These are phyloP conservation scores for Bipolaris gigantea DNA, from an alignment of 2,329 filamentous ascomycete genomes.

Conservation along the genomic window DNA sequence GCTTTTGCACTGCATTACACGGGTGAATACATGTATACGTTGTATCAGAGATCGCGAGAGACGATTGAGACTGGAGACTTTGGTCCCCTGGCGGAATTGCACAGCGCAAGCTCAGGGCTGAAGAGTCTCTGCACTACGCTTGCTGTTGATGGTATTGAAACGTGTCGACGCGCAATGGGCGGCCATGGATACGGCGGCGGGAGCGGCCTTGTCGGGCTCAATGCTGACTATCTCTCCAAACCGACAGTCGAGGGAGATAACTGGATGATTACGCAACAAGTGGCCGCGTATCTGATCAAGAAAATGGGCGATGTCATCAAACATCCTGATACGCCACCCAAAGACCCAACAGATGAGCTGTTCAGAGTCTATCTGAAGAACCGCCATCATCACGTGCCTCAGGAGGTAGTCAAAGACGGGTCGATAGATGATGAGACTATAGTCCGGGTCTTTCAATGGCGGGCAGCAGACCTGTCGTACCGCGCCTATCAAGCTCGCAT, in stretches of 20 bases:
- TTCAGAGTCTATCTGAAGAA: constrained; percentile 48
- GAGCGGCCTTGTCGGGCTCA: constrained; percentile 56
- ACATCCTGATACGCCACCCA: constrained; percentile 34
- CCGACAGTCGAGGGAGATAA: constrained; percentile 61
- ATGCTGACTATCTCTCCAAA: constrained; percentile 56
- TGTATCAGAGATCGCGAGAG: constrained; percentile 51
- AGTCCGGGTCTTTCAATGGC: constrained; percentile 51
- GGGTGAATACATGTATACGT: constrained; percentile 54
- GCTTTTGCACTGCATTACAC: constrained; percentile 55
- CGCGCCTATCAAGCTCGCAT: constrained; percentile 50
- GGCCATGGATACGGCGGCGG: constrained; percentile 58
- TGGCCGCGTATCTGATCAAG: constrained; percentile 56
- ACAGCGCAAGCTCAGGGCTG: constrained; percentile 57
- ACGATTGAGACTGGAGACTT: constrained; percentile 56
- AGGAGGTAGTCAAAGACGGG: constrained; percentile 32
- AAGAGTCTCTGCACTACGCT: constrained; percentile 58
- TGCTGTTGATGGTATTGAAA: constrained; percentile 58
- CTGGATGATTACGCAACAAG: constrained; percentile 61
- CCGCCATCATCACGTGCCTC: constrained; percentile 30
- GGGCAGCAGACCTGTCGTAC: constrained; percentile 49
- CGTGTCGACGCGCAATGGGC: constrained; percentile 56
- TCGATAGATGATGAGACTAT: constrained; percentile 45
- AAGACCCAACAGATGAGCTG: constrained; percentile 47
- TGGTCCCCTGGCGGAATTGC: constrained; percentile 53
- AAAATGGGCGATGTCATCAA: constrained; percentile 51